A percentile compares a stretch with the other conserved stretches of the same genome.
These are phyloP conservation scores for Acer campestre DNA, from an alignment of 345 rosid species.

Conservation along the genomic window DNA sequence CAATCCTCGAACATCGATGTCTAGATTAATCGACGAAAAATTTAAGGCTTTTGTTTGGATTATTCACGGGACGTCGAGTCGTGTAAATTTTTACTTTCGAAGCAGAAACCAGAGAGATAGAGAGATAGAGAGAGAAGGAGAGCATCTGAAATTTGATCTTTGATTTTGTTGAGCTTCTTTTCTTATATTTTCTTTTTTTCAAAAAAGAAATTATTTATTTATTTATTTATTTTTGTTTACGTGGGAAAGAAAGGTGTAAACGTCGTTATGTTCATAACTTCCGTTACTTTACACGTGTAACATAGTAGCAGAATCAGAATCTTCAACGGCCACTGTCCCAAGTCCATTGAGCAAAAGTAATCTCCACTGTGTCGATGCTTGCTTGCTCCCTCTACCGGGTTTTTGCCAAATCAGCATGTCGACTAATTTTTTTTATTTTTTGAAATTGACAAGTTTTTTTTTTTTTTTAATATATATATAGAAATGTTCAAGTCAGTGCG, in stretches of 20 bases:
- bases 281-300: constrained; percentile 10
- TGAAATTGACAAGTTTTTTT: no score
- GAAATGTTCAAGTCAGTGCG: no score
- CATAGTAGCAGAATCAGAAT: no score
- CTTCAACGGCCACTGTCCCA: no score
- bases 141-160: background rate
- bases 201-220: background rate
- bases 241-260: background rate
- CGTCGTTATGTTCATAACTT: background rate
- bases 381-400: no score
- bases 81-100: background rate
- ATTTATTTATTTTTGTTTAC: background rate
- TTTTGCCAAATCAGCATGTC: no score
- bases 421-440: no score
- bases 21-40: background rate
- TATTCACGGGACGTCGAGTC: background rate
- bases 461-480: no score
- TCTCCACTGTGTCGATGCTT: no score
- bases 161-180: background rate
- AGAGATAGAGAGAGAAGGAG: no score
- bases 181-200: background rate
- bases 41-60: constrained; percentile 3
- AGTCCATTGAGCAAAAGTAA: no score
- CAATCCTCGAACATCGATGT: background rate
- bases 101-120: background rate